phyloP scores from a whole-genome alignment of 2,329 filamentous ascomycete genomes.

The Zasmidium angulare region DNA sequence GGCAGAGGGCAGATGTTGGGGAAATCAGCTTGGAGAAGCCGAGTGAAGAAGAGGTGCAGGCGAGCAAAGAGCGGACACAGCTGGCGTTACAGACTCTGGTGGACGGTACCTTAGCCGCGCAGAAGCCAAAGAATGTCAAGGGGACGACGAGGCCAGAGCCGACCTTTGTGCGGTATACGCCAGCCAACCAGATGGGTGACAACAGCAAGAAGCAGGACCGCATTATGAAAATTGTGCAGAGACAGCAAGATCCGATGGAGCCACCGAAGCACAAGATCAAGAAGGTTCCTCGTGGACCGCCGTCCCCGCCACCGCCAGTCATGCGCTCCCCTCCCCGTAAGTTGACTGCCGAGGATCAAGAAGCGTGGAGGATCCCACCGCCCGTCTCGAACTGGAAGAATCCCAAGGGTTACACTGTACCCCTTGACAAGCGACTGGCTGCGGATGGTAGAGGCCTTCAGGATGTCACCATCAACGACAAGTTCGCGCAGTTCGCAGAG shows the following conservation, averaged over 20 bases:
- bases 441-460: constrained; percentile 89
- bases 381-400: constrained; percentile 99
- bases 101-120: constrained; percentile 80
- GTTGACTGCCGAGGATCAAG: constrained; percentile 93
- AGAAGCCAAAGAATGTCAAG: constrained; percentile 94
- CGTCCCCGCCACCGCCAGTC: constrained; percentile 87
- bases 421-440: constrained; percentile 90
- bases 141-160: constrained; percentile 77
- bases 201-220: constrained; percentile 82
- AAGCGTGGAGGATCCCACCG: constrained; percentile 89
- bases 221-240: constrained; percentile 97
- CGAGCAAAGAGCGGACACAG: constrained; percentile 83
- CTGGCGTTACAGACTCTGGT: constrained; percentile 80
- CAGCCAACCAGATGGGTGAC: constrained; percentile 95
- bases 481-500: constrained; percentile 94
- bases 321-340: constrained; percentile 95
- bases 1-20: constrained; percentile 88
- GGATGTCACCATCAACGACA: constrained; percentile 96
- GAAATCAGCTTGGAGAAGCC: constrained; percentile 86
- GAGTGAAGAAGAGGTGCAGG: constrained; percentile 77
- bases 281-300: constrained; percentile 91
- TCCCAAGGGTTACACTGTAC: constrained; percentile 95
- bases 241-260: constrained; percentile 92
- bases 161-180: constrained; percentile 93
- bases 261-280: constrained; percentile 99